phyloP scores from a whole-genome alignment of 1,284 basidiomycete species.

The Ceratobasidium papillatum region DNA sequence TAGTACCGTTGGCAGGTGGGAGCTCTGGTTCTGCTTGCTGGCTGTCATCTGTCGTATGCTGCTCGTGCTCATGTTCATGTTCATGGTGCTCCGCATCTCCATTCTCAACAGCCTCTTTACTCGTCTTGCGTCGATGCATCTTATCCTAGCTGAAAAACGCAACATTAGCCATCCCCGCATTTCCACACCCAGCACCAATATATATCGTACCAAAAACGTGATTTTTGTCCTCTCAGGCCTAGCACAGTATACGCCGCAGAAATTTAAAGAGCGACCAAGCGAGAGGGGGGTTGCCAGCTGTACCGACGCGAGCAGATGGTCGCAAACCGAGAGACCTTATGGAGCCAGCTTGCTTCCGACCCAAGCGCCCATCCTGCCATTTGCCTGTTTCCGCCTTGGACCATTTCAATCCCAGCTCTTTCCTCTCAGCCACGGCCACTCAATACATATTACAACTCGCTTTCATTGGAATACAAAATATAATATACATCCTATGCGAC shows the following conservation, averaged over 20 bases:
- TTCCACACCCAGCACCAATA: neutral
- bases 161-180: neutral
- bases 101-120: conserved; percentile 48
- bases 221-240: neutral
- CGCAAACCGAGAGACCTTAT: conserved; percentile 17
- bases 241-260: neutral
- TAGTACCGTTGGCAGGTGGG: conserved; percentile 40
- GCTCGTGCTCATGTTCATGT: conserved; percentile 14
- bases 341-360: conserved; percentile 16
- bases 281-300: conserved; percentile 10
- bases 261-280: conserved; percentile 1
- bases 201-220: neutral
- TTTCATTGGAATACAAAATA: conserved; percentile 33
- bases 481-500: conserved; percentile 20
- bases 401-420: too few relatives aligned
- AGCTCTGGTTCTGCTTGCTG: conserved; percentile 17
- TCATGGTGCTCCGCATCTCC: conserved; percentile 35
- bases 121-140: conserved; percentile 54
- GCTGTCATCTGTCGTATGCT: neutral
- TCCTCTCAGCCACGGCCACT: too few relatives aligned
- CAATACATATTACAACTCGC: neutral
- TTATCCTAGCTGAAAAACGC: conserved; percentile 7
- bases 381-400: neutral
- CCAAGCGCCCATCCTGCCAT: conserved; percentile 4
- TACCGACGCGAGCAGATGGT: conserved; percentile 19